Percentiles rank a stretch among this genome's conserved stretches.
These are phyloP conservation scores for Flaveria bidentis DNA, from an alignment of 129 eudicot species.

Conservation along the genomic window DNA sequence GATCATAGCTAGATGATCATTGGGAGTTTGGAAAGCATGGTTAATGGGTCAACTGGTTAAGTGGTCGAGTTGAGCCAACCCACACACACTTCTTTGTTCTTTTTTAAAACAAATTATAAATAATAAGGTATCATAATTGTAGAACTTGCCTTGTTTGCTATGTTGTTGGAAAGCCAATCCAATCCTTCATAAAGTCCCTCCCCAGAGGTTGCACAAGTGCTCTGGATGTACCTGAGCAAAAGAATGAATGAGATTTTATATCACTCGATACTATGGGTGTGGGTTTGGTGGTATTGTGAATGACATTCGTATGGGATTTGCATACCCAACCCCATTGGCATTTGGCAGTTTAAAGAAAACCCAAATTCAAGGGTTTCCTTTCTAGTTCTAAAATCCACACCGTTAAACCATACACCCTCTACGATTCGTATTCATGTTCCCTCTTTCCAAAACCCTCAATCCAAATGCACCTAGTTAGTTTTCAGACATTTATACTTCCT, in stretches of 20 bases:
- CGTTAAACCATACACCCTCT: not conserved
- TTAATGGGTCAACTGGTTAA: not conserved
- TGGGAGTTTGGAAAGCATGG: not conserved
- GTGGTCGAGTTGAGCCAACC: not conserved
- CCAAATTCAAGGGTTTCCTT: not conserved
- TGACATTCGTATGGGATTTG: too few relatives aligned
- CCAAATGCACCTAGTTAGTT: not conserved
- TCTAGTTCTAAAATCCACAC: not conserved
- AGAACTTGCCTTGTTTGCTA: constrained; percentile 88
- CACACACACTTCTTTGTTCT: not conserved
- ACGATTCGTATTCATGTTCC: not conserved
- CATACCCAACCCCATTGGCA: too few relatives aligned
- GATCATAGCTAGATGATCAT: not conserved
- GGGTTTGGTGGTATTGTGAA: not conserved
- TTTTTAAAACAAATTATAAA: not conserved
- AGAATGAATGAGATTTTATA: not conserved
- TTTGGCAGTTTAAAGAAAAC: too few relatives aligned
- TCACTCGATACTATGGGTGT: not conserved
- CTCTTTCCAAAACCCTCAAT: not conserved
- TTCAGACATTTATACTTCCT: not conserved
- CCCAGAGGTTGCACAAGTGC: constrained; percentile 99
- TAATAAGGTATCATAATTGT: not conserved
- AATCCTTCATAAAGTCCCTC: constrained; percentile 98
- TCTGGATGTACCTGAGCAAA: constrained; percentile 92
- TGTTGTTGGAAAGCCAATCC: constrained; percentile 99